Base-by-base conservation (phyloP, 2,329 filamentous ascomycete species). In the Cordyceps tenuipes region DNA sequence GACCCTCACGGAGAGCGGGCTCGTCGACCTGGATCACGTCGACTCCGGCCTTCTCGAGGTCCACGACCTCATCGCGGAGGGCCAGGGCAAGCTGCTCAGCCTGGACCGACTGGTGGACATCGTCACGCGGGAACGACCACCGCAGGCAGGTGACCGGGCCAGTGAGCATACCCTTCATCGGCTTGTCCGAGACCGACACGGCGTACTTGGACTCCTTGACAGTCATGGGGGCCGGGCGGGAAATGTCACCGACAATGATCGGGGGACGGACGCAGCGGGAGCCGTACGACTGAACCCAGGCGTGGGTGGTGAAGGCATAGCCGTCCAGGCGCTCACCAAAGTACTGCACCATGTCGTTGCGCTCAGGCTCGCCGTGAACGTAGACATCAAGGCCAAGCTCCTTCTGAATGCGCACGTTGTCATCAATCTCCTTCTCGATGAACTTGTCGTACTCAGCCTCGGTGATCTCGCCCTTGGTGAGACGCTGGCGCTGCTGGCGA, bases 281-380 rank as follows among this genome's bases (percentile, higher is more conserved):
- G 71, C 94, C 94, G 78, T 99, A 99, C 70, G 86, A 91, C 85
- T 99, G 91, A 61, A 99, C 94, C 94, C 94, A 99, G 69, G 90
- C 94, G 81, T 97, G 90, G 76, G 93, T 97, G 75, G 94, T 99
- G 86, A 99, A 99, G 75, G 91, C 89, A 77, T 97, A 99, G 72
- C 94, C 94, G 71, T 95, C 86, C 65, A 99, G 84, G 72, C 91
- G 89, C 86, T 99, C 94, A 78, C 94, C 94, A 70, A 99, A 99
- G 87, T 97, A 99, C 80, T 99, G 94, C 58, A 99, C 94, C 94
- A 99, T 99, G 87, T 99, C 94, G 82, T 99, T 99, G 77, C 94
- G 91, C 86, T 99, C 94, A 63, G 94, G 94, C 85, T 99, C 94
- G 75, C 94, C 94, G 82, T 99, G 94, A 66, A 99, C 94, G 74